phyloP scores from a whole-genome alignment of 495 filamentous ascomycete genomes.

The Acidiella bohemica region DNA sequence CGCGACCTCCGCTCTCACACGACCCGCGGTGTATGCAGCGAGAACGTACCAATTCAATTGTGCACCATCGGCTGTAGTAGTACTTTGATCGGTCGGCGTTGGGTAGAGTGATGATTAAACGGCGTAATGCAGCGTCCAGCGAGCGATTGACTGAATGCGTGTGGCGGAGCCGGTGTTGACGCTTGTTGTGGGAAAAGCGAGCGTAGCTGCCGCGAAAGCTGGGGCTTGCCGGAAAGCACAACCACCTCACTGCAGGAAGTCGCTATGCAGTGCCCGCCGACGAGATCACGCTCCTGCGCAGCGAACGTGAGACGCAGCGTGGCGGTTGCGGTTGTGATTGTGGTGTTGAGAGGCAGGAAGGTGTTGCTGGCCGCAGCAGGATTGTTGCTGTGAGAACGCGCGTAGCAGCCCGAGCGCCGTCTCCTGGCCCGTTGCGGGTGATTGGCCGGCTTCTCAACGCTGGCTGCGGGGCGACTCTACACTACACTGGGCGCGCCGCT shows the following conservation, averaged over 20 bases:
- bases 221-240: no score
- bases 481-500: no score
- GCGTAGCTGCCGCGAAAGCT: no score
- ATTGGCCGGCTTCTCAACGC: conserved; percentile 18
- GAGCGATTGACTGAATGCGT: no score
- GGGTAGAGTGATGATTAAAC: neutral
- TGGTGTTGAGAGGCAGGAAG: neutral
- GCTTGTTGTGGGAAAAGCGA: neutral
- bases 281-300: no score
- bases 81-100: neutral
- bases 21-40: neutral
- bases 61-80: conserved; percentile 1
- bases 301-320: neutral
- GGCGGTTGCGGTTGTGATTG: neutral
- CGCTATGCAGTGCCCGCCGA: no score
- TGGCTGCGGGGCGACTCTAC: no score
- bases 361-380: neutral
- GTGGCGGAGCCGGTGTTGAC: neutral
- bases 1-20: no score
- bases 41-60: conserved; percentile 3
- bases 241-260: no score
- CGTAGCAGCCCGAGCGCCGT: no score
- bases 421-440: conserved; percentile 4
- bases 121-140: no score
- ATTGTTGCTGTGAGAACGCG: conserved; percentile 18